Conservation (phyloP, 2,329 filamentous ascomycete genomes). For the Colletotrichum echinochloae region DNA sequence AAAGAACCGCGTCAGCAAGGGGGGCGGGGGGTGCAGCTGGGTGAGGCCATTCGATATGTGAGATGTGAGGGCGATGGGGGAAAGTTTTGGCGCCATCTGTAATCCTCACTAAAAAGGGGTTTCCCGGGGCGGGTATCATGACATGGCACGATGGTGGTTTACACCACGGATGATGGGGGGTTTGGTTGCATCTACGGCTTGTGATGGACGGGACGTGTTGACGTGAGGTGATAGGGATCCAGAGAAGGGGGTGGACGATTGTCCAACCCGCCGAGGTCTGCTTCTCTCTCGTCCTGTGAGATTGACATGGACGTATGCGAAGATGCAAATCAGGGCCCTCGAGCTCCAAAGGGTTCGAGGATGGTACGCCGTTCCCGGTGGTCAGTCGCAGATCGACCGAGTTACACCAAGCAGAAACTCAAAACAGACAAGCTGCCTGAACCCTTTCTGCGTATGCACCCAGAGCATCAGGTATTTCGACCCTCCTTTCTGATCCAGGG, state of each 20-base stretch:
- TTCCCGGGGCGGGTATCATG: neutral
- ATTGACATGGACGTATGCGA: neutral
- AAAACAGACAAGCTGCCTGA: neutral
- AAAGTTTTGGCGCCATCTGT: neutral
- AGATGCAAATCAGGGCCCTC: constrained; percentile 2
- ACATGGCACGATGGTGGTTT: constrained; percentile 5
- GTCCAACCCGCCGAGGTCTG: neutral
- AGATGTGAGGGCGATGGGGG: constrained; percentile 26
- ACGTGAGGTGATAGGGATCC: constrained; percentile 40
- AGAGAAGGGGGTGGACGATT: constrained; percentile 25
- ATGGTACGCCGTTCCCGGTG: constrained; percentile 1
- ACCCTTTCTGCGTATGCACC: neutral
- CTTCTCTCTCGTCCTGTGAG: neutral
- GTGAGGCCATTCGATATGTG: constrained; percentile 17
- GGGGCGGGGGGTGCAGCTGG: constrained; percentile 26
- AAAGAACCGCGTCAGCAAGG: neutral
- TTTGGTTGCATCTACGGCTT: neutral
- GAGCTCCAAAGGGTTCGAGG: neutral
- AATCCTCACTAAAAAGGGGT: neutral
- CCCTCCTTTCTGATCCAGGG: constrained; percentile 22
- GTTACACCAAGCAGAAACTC: neutral
- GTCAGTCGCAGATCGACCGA: neutral
- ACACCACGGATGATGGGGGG: neutral
- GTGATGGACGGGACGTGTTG: neutral
- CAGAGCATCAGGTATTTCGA: constrained; percentile 1